A percentile compares a stretch with the other conserved stretches of the same genome.
phyloP scores from a whole-genome alignment of 2,329 filamentous ascomycete species.

The Peltaster fructicola region DNA sequence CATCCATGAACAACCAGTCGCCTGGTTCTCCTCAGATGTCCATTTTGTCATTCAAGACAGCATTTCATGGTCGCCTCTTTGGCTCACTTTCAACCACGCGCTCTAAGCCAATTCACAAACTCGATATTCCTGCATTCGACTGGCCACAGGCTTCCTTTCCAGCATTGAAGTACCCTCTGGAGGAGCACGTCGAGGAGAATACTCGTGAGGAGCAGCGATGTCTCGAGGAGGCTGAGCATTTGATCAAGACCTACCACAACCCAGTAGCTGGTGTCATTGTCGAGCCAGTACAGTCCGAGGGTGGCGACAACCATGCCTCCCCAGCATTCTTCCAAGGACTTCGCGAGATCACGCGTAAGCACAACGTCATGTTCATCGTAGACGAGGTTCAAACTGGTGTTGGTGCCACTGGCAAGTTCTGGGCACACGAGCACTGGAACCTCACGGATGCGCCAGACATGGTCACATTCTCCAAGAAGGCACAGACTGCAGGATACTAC shows the following conservation, averaged over 20 bases:
- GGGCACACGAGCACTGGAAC: constrained; percentile 93
- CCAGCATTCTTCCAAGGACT: constrained; percentile 74
- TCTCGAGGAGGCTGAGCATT: constrained; percentile 64
- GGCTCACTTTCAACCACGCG: constrained; percentile 75
- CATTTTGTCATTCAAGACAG: constrained; percentile 75
- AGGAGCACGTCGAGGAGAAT: constrained; percentile 64
- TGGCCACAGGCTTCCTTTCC: constrained; percentile 89
- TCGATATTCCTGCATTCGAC: constrained; percentile 88
- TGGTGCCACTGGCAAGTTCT: constrained; percentile 85
- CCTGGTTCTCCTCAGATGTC: constrained; percentile 65
- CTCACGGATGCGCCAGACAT: constrained; percentile 68
- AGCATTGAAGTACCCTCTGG: constrained; percentile 67
- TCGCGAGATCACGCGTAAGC: constrained; percentile 58
- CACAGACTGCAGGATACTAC: constrained; percentile 85
- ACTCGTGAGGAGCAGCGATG: constrained; percentile 63
- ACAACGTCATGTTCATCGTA: constrained; percentile 71
- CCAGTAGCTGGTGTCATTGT: constrained; percentile 69
- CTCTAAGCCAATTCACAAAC: constrained; percentile 85
- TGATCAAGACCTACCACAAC: constrained; percentile 62
- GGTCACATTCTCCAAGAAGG: constrained; percentile 92
- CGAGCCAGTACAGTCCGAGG: constrained; percentile 86
- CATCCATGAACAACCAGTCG: constrained; percentile 62
- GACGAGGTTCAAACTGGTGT: constrained; percentile 91
- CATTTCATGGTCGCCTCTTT: constrained; percentile 81
- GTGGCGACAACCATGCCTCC: constrained; percentile 85